These are phyloP conservation scores for Yarrowia deformans DNA, from an alignment of 805 yeast genomes.

Conservation along the genomic window DNA sequence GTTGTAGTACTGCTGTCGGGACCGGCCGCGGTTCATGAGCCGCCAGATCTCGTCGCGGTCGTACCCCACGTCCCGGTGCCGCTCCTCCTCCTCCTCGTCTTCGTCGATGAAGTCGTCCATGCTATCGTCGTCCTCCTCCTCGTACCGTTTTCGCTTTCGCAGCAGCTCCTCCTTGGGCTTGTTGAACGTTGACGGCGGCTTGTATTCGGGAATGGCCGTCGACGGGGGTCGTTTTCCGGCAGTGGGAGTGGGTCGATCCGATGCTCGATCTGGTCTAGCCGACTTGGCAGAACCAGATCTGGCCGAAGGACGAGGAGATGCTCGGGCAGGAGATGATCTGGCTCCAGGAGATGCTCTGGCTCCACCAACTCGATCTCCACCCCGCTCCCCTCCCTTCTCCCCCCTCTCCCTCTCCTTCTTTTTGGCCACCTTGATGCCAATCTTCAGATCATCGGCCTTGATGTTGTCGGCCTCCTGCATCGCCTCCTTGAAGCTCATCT, in stretches of 20 bases:
- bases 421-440: slow-evolving; percentile 51
- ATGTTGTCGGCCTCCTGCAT: slow-evolving; percentile 72
- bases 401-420: slow-evolving; percentile 40
- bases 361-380: not conserved
- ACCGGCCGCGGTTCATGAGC: slow-evolving; percentile 72
- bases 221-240: slow-evolving; percentile 22
- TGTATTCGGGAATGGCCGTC: slow-evolving; percentile 41
- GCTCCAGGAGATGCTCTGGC: not conserved
- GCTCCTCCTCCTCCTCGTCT: slow-evolving; percentile 44
- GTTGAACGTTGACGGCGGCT: slow-evolving; percentile 58
- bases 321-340: not conserved
- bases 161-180: slow-evolving; percentile 54
- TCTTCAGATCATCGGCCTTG: slow-evolving; percentile 58
- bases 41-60: slow-evolving; percentile 91
- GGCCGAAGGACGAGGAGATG: not conserved
- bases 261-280: not conserved
- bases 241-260: not conserved
- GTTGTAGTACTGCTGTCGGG: slow-evolving; percentile 57
- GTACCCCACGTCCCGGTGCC: slow-evolving; percentile 57
- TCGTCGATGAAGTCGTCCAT: slow-evolving; percentile 44
- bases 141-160: slow-evolving; percentile 63
- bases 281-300: not conserved
- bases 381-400: not conserved
- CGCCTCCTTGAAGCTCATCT: slow-evolving; percentile 68
- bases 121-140: slow-evolving; percentile 49